These are phyloP conservation scores for Emydomyces testavorans DNA, from an alignment of 2,329 filamentous ascomycete genomes.

Conservation along the genomic window DNA sequence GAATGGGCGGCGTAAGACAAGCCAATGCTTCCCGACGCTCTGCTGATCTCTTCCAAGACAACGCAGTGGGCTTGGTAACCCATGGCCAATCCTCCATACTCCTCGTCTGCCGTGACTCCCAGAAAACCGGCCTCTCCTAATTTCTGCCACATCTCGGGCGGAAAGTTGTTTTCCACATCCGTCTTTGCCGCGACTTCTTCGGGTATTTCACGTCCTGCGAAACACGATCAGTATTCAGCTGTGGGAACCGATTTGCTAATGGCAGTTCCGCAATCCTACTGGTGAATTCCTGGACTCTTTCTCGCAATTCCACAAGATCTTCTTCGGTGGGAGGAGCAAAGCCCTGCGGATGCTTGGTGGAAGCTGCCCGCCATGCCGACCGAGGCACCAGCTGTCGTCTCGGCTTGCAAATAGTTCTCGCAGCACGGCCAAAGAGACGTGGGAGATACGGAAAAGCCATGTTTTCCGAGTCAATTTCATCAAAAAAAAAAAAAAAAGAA, in stretches of 20 bases:
- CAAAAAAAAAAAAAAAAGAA: neutral
- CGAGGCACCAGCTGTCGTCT: constrained; percentile 22
- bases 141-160: constrained; percentile 83
- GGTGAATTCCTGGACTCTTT: constrained; percentile 78
- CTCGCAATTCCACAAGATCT: constrained; percentile 69
- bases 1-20: constrained; percentile 93
- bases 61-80: constrained; percentile 95
- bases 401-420: constrained; percentile 22
- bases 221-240: neutral
- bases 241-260: too few species aligned
- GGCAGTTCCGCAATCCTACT: constrained; percentile 27
- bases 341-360: constrained; percentile 56
- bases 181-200: constrained; percentile 70
- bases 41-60: constrained; percentile 87
- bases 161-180: constrained; percentile 82
- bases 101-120: constrained; percentile 86
- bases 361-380: constrained; percentile 38
- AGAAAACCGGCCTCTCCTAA: constrained; percentile 83
- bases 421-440: constrained; percentile 25
- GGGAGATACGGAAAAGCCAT: constrained; percentile 28
- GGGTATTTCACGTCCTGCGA: constrained; percentile 63
- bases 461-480: neutral
- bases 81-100: constrained; percentile 78
- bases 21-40: constrained; percentile 63
- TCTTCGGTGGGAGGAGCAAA: constrained; percentile 56